phyloP scores from a whole-genome alignment of 164 flowering plant genomes.

The Brasenia schreberi region DNA sequence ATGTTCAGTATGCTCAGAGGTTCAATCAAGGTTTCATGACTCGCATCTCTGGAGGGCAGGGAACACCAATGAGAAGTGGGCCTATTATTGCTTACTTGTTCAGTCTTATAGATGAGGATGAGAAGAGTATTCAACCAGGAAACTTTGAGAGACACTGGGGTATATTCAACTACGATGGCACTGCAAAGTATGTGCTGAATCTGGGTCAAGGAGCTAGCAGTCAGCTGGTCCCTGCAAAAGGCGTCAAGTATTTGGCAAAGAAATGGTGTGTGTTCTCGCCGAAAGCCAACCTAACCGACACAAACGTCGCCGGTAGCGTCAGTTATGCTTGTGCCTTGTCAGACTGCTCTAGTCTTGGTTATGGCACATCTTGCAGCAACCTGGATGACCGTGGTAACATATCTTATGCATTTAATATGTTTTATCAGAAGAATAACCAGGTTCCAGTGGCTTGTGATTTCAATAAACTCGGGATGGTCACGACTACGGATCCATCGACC shows the following conservation, averaged over 20 bases:
- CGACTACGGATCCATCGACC: constrained; percentile 42
- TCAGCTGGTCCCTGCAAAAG: constrained; percentile 26
- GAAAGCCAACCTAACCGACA: constrained; percentile 36
- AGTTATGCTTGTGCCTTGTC: constrained; percentile 64
- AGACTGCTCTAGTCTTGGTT: constrained; percentile 81
- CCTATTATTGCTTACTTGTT: constrained; percentile 70
- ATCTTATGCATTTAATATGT: constrained; percentile 80
- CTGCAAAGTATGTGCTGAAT: constrained; percentile 53
- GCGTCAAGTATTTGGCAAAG: constrained; percentile 26
- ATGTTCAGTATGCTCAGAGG: constrained; percentile 38
- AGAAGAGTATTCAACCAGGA: constrained; percentile 71
- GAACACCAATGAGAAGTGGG: constrained; percentile 74
- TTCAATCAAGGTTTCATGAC: constrained; percentile 91
- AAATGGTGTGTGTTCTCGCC: constrained; percentile 78
- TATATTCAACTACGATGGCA: constrained; percentile 55
- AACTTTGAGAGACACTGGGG: constrained; percentile 96
- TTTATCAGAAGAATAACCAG: constrained; percentile 63
- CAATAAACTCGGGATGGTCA: constrained; percentile 29
- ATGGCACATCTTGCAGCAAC: constrained; percentile 50
- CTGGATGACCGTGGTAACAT: constrained; percentile 60
- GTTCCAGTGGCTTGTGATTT: constrained; percentile 60
- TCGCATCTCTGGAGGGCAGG: constrained; percentile 46
- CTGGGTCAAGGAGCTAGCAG: constrained; percentile 55
- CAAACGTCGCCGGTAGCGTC: constrained; percentile 44
- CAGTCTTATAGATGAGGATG: constrained; percentile 84